phyloP scores from a whole-genome alignment of 371 early-diverging fungal genomes.

The Apophysomyces sp. region DNA sequence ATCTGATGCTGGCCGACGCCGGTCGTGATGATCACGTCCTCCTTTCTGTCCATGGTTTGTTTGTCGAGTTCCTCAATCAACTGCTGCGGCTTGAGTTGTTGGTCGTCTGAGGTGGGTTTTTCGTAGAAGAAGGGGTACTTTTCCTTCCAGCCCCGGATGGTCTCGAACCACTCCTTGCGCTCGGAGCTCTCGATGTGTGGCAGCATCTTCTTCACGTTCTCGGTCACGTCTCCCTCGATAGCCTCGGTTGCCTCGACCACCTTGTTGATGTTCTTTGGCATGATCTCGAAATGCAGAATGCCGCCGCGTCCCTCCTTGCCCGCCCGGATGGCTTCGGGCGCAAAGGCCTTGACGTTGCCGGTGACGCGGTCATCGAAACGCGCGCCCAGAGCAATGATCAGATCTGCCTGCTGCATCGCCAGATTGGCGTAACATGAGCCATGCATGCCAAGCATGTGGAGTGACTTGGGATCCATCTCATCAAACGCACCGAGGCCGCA shows the following conservation, averaged over 20 bases:
- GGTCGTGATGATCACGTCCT: slow-evolving; percentile 92
- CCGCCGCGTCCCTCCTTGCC: slow-evolving; percentile 89
- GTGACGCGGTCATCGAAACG: slow-evolving; percentile 99
- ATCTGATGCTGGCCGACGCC: slow-evolving; percentile 99
- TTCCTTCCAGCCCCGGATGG: slow-evolving; percentile 82
- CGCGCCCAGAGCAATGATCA: slow-evolving; percentile 95
- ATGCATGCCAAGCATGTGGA: slow-evolving; percentile 99
- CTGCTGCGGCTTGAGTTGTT: slow-evolving; percentile 86
- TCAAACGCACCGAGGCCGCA: slow-evolving; percentile 93
- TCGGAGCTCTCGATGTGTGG: slow-evolving; percentile 71
- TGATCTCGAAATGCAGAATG: slow-evolving; percentile 97
- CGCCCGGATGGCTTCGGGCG: slow-evolving; percentile 90
- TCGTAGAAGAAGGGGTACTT: slow-evolving; percentile 89
- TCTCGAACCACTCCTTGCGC: slow-evolving; percentile 83
- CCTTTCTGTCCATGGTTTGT: slow-evolving; percentile 80
- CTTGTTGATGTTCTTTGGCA: slow-evolving; percentile 99
- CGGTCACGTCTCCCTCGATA: slow-evolving; percentile 93
- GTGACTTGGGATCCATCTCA: slow-evolving; percentile 82
- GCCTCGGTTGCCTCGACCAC: slow-evolving; percentile 87
- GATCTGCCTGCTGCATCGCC: slow-evolving; percentile 95
- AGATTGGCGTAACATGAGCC: slow-evolving; percentile 96
- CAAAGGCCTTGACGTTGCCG: slow-evolving; percentile 82
- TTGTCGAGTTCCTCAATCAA: slow-evolving; percentile 88
- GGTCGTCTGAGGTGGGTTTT: slow-evolving; percentile 30
- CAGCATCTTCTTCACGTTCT: slow-evolving; percentile 76